Base-by-base conservation (phyloP, 2,329 filamentous ascomycete species). In the Incumbomyces lentus region DNA sequence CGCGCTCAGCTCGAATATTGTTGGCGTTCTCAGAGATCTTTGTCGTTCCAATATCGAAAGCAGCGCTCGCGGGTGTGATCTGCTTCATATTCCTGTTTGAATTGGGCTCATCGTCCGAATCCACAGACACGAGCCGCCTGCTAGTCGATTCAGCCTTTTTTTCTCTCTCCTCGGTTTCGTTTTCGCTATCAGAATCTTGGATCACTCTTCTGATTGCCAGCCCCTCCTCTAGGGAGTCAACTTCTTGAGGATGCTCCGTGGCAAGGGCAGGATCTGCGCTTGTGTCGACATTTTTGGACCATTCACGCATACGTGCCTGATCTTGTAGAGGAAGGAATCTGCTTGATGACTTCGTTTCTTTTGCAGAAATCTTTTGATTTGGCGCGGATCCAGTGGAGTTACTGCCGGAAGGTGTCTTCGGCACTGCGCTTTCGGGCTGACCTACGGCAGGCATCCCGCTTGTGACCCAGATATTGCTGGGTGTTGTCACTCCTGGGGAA, bases 191-290 rank as follows among this genome's bases (percentile, higher is more conserved):
- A 4, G 53, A 52, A 11, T 54, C 49, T 11, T 46, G 18, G 1
- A 47, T 29, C 19, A 53, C 44, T 49, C 51, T 44, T 18, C 49
- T 50, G 16, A 19, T 19, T 8, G 32, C 18, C 13, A 18, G n/a
- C 13, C 48, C 47, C 22, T 30, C 29, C 3, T 45, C 48, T 16
- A 13, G 22, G 32, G 32, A 22, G 3, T 35, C 40, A 36, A 44
- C 40, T 35, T 54, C 53, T 17, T 48, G 29, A 19, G 55, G 52
- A 5, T 36, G 45, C 17, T 52, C 49, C 10, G 49, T 47, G 11
- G 49, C 45, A 35, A 53, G 46, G 2, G 55, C 46, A 10, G 55
- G 55, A 40, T 57, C 47, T 16, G 52, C 50, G 18, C 40, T 48
- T 12, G 13, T 33, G 29, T 52, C 47, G 18, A 57, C 40, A 12